Percentiles rank a stretch among this genome's conserved stretches.
phyloP scores from a whole-genome alignment of 257 asterid genomes.

The Plantago major region DNA sequence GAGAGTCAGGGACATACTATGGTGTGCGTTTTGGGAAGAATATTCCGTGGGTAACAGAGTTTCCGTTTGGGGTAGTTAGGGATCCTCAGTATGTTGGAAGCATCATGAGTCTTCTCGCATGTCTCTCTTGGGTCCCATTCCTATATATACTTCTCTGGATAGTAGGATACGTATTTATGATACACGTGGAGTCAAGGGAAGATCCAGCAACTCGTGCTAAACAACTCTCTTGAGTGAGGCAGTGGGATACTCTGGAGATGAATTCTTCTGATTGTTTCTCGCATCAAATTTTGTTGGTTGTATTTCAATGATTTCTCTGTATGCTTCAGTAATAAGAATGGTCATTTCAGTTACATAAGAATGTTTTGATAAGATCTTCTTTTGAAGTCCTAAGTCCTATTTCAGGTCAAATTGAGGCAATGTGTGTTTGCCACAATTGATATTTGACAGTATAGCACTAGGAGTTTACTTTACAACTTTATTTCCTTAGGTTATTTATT shows the following conservation, averaged over 20 bases:
- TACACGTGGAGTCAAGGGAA: constrained; percentile 65
- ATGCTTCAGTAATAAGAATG: background rate
- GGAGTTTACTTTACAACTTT: too few species aligned
- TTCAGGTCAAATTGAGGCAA: too few species aligned
- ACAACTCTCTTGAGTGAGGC: constrained; percentile 37
- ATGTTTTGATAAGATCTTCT: constrained; percentile 14
- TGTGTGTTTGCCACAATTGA: too few species aligned
- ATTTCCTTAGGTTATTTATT: too few species aligned
- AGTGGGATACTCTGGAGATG: constrained; percentile 2
- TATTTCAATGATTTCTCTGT: constrained; percentile 1
- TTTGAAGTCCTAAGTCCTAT: too few species aligned
- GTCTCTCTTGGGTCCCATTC: constrained; percentile 68
- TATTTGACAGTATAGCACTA: too few species aligned
- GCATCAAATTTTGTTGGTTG: constrained; percentile 15
- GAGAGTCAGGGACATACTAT: constrained; percentile 87
- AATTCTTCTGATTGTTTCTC: background rate
- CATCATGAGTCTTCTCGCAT: constrained; percentile 73
- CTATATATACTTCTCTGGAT: constrained; percentile 57
- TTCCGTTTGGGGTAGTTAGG: constrained; percentile 77
- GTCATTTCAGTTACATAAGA: background rate
- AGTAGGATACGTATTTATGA: constrained; percentile 67
- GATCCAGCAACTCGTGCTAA: constrained; percentile 75
- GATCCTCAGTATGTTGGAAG: constrained; percentile 97
- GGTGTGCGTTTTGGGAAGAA: constrained; percentile 89
- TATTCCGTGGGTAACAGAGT: constrained; percentile 77